These are phyloP conservation scores for Waitea zeae DNA, from an alignment of 1,284 basidiomycete species.

Conservation along the genomic window DNA sequence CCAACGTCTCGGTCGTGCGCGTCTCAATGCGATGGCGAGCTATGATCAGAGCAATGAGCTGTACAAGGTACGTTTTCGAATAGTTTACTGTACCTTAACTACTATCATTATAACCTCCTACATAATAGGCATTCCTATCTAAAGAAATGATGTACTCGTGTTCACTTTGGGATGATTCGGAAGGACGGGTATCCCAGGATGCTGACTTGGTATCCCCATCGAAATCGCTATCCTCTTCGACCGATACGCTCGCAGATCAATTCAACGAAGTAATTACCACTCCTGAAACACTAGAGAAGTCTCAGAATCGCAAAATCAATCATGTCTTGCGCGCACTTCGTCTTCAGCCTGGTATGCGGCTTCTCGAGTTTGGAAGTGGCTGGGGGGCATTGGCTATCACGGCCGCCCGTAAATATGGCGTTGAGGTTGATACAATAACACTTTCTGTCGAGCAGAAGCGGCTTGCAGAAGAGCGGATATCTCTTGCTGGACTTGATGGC, in stretches of 20 bases:
- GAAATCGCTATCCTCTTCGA: not conserved
- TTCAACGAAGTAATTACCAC: conserved; percentile 15
- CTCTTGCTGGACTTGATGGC: conserved; percentile 48
- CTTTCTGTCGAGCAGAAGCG: conserved; percentile 75
- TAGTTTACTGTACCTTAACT: conserved; percentile 1
- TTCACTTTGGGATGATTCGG: conserved; percentile 59
- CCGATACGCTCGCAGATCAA: not conserved
- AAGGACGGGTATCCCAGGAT: conserved; percentile 57
- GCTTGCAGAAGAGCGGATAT: conserved; percentile 71
- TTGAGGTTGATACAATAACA: conserved; percentile 79
- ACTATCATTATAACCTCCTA: too few relatives aligned
- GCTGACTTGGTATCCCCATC: not conserved
- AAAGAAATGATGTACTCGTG: conserved; percentile 91
- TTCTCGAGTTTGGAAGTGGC: conserved; percentile 85
- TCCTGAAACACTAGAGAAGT: conserved; percentile 58
- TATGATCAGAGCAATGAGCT: conserved; percentile 80
- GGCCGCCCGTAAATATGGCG: conserved; percentile 54
- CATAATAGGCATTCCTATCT: conserved; percentile 71
- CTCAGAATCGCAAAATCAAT: conserved; percentile 68
- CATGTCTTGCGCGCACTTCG: conserved; percentile 64
- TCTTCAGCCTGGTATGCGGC: conserved; percentile 59
- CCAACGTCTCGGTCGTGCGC: conserved; percentile 60
- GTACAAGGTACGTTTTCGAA: conserved; percentile 34
- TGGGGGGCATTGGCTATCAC: conserved; percentile 87
- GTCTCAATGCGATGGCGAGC: conserved; percentile 75